Base-by-base conservation (phyloP, 2,329 filamentous ascomycete genomes). In the Aspergillus unguis region DNA sequence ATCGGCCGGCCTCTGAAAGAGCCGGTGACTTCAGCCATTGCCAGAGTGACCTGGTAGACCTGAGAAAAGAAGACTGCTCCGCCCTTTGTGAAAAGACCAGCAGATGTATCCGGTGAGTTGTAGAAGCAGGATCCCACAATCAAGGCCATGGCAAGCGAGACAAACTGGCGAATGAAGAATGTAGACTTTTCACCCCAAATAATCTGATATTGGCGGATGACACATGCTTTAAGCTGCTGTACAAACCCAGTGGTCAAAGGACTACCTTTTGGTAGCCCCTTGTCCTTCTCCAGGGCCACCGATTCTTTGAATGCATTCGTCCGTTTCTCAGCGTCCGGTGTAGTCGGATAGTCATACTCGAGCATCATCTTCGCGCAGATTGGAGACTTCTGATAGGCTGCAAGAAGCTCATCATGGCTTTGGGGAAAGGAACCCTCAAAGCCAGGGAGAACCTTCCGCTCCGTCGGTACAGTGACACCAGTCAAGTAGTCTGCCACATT, bases 91-190 rank as follows among this genome's bases (percentile, higher is more conserved):
- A 87, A 87, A 1, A 87, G 68, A 2, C 85, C 85, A 1, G 17
- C 17, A 17, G 82, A 80, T 38, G 77, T 81, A n/a, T 69, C 51
- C 0, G 83, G 77, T 0, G 84, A 79, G 44, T 84, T 76, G 68
- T 87, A 88, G 69, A 88, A 88, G 3, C 87, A 75, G 0, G 84
- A 86, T 6, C 84, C 85, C 2, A 79, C 75, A 38, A 88, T 80
- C 3, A 88, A 68, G 0, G 84, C 83, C 60, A 85, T 81, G 0
- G 77, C 62, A 6, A 86, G 62, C 0, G 80, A 83, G 0, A 78
- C 75, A 10, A 74, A 67, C 59, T 86, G 83, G 63, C 85, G 85
- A 67, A 85, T 83, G 54, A 84, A 58, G 38, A 86, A 81, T 0
- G 82, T 83, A 0, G 80, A 74, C 58, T 83, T 84, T 65, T 87